These are phyloP conservation scores for Clarkia xantiana DNA, from an alignment of 345 rosid genomes.

Conservation along the genomic window DNA sequence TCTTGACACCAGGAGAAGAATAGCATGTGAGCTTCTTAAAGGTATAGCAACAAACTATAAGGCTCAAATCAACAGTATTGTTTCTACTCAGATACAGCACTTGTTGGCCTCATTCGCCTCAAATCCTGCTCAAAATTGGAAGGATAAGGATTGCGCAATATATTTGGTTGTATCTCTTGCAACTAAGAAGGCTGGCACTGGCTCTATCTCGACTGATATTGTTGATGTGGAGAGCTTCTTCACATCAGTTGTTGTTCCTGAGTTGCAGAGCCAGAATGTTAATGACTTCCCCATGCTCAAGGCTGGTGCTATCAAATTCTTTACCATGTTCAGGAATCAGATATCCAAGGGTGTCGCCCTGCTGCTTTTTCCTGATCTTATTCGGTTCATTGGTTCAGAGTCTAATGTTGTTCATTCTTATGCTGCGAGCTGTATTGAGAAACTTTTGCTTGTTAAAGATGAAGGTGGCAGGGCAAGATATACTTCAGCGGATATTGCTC, in stretches of 20 bases:
- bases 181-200: slow-evolving; percentile 60
- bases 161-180: slow-evolving; percentile 89
- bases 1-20: slow-evolving; percentile 92
- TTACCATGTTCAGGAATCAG: slow-evolving; percentile 64
- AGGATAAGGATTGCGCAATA: slow-evolving; percentile 93
- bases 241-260: slow-evolving; percentile 59
- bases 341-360: slow-evolving; percentile 56
- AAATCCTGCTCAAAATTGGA: slow-evolving; percentile 72
- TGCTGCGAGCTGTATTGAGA: slow-evolving; percentile 92
- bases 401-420: slow-evolving; percentile 95
- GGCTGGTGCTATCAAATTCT: slow-evolving; percentile 89
- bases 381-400: slow-evolving; percentile 62
- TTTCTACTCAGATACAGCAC: slow-evolving; percentile 68
- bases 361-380: slow-evolving; percentile 58
- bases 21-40: slow-evolving; percentile 89
- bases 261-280: slow-evolving; percentile 64
- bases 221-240: slow-evolving; percentile 83
- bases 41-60: slow-evolving; percentile 84
- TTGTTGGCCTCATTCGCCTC: slow-evolving; percentile 43
- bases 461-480: slow-evolving; percentile 62
- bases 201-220: slow-evolving; percentile 72
- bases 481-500: slow-evolving; percentile 47
- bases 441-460: slow-evolving; percentile 86
- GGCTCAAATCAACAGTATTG: slow-evolving; percentile 44
- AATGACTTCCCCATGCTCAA: slow-evolving; percentile 80